A percentile compares a stretch with the other conserved stretches of the same genome.
Conservation (phyloP, 352 stramenopile species). For the Globisporangium paroecandrum region DNA sequence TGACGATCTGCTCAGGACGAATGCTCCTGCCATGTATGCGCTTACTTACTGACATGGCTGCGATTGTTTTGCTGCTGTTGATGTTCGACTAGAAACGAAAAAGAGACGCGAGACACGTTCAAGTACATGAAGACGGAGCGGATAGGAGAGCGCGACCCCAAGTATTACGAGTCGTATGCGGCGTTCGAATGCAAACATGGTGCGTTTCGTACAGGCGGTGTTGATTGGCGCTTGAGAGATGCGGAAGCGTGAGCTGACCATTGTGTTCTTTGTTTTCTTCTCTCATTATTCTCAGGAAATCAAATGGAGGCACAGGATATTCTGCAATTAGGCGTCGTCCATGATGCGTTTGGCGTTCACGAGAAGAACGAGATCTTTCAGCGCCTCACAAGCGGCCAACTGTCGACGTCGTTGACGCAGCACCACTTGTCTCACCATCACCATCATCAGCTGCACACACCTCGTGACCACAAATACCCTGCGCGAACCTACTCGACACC, state of each 20-base stretch:
- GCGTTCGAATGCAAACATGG: slow-evolving; percentile 51
- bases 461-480: slow-evolving; percentile 16
- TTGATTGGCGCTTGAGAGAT: background rate
- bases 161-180: slow-evolving; percentile 65
- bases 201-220: slow-evolving; percentile 9
- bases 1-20: background rate
- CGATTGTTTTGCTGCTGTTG: background rate
- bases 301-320: slow-evolving; percentile 50
- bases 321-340: slow-evolving; percentile 43
- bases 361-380: slow-evolving; percentile 44
- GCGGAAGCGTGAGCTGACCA: background rate
- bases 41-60: background rate
- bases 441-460: slow-evolving; percentile 23
- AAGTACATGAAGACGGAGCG: slow-evolving; percentile 52
- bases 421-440: slow-evolving; percentile 18
- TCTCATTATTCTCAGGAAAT: slow-evolving; percentile 27
- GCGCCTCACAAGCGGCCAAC: slow-evolving; percentile 28
- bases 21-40: background rate
- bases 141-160: slow-evolving; percentile 42
- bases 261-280: background rate
- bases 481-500: slow-evolving; percentile 14
- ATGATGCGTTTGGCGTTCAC: slow-evolving; percentile 30
- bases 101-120: slow-evolving; percentile 46
- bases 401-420: slow-evolving; percentile 17
- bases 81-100: slow-evolving; percentile 29